Evolutionary conservation across 257 asterid genomes (phyloP).

Genomic region (Henckelia pumila): DNA sequence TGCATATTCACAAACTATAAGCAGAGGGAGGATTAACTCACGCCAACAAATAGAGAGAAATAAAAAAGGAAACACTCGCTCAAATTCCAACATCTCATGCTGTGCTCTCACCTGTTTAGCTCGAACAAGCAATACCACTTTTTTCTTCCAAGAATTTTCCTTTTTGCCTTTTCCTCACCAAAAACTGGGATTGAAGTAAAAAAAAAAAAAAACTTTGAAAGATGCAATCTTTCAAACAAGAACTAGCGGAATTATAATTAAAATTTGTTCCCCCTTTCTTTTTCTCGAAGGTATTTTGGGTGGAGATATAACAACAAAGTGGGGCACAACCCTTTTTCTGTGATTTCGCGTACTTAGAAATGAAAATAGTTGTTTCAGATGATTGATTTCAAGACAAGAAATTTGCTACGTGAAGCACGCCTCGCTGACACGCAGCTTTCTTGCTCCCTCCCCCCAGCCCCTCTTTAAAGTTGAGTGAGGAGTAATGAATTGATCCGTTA

Average conservation of each 20-base stretch:
- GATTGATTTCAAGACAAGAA: constrained; percentile 34
- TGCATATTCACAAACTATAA: constrained; percentile 22
- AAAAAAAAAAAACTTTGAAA: constrained; percentile 22
- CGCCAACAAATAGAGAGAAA: constrained; percentile 21
- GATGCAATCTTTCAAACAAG: background rate
- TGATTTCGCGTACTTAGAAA: constrained; percentile 18
- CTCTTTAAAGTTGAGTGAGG: constrained; percentile 19
- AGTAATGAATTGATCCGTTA: constrained; percentile 20
- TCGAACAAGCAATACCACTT: constrained; percentile 38
- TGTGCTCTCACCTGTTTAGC: constrained; percentile 48
- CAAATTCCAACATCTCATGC: constrained; percentile 5
- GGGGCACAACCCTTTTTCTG: constrained; percentile 8
- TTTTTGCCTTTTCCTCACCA: constrained; percentile 38
- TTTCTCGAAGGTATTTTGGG: constrained; percentile 1
- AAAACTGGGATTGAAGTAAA: constrained; percentile 29
- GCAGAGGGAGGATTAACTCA: background rate
- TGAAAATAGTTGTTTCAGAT: constrained; percentile 23
- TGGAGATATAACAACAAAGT: constrained; percentile 23
- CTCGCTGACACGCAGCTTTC: constrained; percentile 50
- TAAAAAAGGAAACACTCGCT: constrained; percentile 5
- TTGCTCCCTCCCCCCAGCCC: constrained; percentile 34
- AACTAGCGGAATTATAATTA: background rate
- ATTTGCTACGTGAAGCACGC: constrained; percentile 53
- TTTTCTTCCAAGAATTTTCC: constrained; percentile 25
- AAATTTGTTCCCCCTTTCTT: background rate